phyloP scores from a whole-genome alignment of 2,329 filamentous ascomycete genomes.

The Penicillium crustosum region DNA sequence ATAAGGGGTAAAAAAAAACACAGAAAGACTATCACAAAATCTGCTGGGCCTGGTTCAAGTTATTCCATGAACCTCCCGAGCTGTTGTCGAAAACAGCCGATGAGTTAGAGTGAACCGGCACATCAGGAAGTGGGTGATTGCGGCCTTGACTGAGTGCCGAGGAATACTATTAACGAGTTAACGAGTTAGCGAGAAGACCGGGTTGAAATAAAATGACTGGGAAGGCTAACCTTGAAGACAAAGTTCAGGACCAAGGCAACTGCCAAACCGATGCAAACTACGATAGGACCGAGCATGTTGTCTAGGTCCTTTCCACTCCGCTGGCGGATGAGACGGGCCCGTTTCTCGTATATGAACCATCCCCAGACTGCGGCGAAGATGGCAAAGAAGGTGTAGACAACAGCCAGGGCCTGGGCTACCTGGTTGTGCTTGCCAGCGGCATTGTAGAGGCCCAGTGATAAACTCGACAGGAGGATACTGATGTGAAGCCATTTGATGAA shows the following conservation, averaged over 20 bases:
- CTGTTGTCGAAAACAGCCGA: constrained; percentile 6
- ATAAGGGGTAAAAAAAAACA: not conserved
- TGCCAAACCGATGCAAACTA: constrained; percentile 77
- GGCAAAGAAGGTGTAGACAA: constrained; percentile 79
- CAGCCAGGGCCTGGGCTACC: constrained; percentile 75
- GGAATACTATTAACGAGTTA: constrained; percentile 28
- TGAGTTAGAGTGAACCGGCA: constrained; percentile 16
- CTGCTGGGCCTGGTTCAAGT: constrained; percentile 26
- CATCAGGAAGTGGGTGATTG: constrained; percentile 13
- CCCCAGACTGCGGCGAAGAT: constrained; percentile 85
- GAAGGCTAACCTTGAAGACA: constrained; percentile 63
- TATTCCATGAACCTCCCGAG: constrained; percentile 6
- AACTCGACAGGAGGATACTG: constrained; percentile 76
- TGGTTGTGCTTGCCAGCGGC: constrained; percentile 73
- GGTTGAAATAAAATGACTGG: not conserved
- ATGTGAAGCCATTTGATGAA: constrained; percentile 99
- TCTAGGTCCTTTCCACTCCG: constrained; percentile 93
- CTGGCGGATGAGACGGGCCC: constrained; percentile 76
- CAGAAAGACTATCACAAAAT: constrained; percentile 11
- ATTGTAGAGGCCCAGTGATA: constrained; percentile 84
- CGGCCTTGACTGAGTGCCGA: constrained; percentile 27
- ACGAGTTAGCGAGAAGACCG: constrained; percentile 14
- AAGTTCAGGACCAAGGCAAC: constrained; percentile 83
- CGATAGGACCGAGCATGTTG: constrained; percentile 77
- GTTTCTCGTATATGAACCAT: constrained; percentile 74